Evolutionary conservation across 2,329 filamentous ascomycete genomes (phyloP), one percentile per base, ranked within the genome.

Genomic region (Aspergillus tanneri): DNA sequence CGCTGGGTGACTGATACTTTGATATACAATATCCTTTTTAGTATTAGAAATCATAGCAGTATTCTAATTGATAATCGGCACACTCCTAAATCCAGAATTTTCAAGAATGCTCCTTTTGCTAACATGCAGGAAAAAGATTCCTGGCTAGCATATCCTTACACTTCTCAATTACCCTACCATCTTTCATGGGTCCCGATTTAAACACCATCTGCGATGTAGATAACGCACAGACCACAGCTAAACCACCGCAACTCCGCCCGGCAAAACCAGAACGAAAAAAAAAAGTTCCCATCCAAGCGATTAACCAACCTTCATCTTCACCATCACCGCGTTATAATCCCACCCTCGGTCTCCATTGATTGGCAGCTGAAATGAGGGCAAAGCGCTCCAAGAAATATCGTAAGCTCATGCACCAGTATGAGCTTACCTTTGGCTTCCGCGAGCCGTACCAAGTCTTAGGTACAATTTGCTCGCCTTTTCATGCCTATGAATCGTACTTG

Each of bases 321-420:
- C 45, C 34, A 44, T 40, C 32, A 53, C 47, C 46, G 44, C 44
- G 46, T 40, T 32, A 23, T 36, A 34, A 14, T 43, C 34, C 42
- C 19, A 50, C 30, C 2, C 41, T 43, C 37, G 46, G 42, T 41
- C 48, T 36, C 53, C 48, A 23, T 19, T 22, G 37, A 24, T 46
- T n/a, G 39, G 38, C 63, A 63, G 67, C 58, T 69, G 79, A 61
- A 40, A 87, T 86, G 82, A 78, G 83, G 63, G 84, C 83, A 45
- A 88, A 88, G 72, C 77, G 82, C 51, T 79, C 77, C 34, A 86
- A 88, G 71, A 84, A 86, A 62, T 90, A 90, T 69, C 83, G 85
- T 66, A 96, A 96, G 83, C 84, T 96, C 64, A 95, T 99, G 85
- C 86, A 90, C 72, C 86, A 92, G 66, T 96, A 91, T 79, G 84